phyloP scores from a whole-genome alignment of 176 grass and related monocot species.

The Tillandsia fasciculata region DNA sequence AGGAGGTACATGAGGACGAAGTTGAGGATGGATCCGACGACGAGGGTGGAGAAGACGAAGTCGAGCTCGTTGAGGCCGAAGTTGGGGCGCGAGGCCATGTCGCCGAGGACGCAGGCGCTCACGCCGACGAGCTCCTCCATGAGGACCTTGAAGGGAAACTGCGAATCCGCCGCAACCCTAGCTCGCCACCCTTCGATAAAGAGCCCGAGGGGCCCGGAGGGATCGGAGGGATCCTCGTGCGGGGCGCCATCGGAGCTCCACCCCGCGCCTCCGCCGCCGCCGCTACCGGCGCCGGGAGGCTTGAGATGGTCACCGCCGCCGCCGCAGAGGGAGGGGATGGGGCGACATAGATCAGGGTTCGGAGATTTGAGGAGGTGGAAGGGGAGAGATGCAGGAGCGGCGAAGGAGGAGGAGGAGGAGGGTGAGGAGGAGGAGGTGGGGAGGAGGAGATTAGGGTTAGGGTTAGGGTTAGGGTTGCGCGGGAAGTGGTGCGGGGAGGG shows the following conservation, averaged over 20 bases:
- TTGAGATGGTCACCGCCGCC: constrained; percentile 39
- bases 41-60: constrained; percentile 85
- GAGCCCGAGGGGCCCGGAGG: constrained; percentile 31
- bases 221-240: constrained; percentile 12
- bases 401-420: constrained; percentile 25
- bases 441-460: constrained; percentile 18
- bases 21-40: constrained; percentile 90
- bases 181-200: constrained; percentile 68
- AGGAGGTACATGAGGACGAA: constrained; percentile 91
- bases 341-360: background rate
- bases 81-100: constrained; percentile 81
- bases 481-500: constrained; percentile 24
- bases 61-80: constrained; percentile 87
- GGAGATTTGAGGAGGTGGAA: constrained; percentile 15
- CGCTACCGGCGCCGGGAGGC: constrained; percentile 34
- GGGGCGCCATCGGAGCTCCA: constrained; percentile 2
- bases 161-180: constrained; percentile 62
- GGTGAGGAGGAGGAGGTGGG: constrained; percentile 25
- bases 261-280: constrained; percentile 46
- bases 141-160: constrained; percentile 88
- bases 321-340: constrained; percentile 17
- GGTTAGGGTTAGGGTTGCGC: constrained; percentile 28
- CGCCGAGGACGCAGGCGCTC: constrained; percentile 60
- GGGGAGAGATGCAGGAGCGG: constrained; percentile 10
- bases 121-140: constrained; percentile 90